phyloP scores from a whole-genome alignment of 169 alveolate genomes.

The Plasmodium yoelii region DNA sequence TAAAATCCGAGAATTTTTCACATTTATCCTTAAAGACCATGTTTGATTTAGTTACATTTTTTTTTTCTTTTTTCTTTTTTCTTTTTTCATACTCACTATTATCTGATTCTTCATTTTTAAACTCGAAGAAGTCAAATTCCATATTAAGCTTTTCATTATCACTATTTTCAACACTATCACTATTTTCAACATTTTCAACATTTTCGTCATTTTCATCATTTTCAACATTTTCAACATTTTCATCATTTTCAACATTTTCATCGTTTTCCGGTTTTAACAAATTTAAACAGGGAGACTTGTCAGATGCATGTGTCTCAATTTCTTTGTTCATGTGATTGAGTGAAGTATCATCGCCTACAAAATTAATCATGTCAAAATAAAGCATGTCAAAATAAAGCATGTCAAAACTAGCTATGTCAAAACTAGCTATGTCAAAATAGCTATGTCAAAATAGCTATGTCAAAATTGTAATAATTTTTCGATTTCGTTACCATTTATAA shows the following conservation, averaged over 20 bases:
- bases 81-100: not conserved
- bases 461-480: not conserved
- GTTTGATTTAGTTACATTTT: not conserved
- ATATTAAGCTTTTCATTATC: conserved; percentile 35
- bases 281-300: conserved; percentile 24
- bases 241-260: not conserved
- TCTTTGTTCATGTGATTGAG: conserved; percentile 5
- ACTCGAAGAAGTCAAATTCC: conserved; percentile 66
- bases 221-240: conserved; percentile 17
- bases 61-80: not conserved
- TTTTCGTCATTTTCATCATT: conserved; percentile 6
- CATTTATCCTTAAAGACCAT: too few species aligned
- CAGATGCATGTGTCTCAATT: not conserved
- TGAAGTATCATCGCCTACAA: conserved; percentile 26
- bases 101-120: conserved; percentile 22
- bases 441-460: too few species aligned
- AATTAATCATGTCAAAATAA: too few species aligned
- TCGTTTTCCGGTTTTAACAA: conserved; percentile 34
- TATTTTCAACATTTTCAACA: conserved; percentile 13
- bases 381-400: too few species aligned
- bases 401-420: too few species aligned
- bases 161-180: not conserved
- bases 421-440: too few species aligned
- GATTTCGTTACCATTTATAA: not conserved
- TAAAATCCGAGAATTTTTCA: too few species aligned